phyloP scores from a whole-genome alignment of 1,139 yeast species.

The Hemisphaericaspora xylanilytica region DNA sequence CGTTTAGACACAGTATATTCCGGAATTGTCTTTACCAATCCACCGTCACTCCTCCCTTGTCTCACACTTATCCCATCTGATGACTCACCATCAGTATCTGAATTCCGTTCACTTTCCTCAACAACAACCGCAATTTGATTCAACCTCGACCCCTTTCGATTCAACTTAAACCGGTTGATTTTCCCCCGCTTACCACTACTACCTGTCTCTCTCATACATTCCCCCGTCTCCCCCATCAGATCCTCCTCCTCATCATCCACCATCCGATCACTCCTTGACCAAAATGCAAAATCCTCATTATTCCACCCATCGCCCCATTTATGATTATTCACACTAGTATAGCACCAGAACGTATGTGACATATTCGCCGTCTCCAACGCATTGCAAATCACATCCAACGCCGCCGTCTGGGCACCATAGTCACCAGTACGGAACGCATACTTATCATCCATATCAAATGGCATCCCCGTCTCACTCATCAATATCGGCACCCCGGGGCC shows the following conservation, averaged over 20 bases:
- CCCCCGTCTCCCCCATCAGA: neutral
- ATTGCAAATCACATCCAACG: conserved; percentile 76
- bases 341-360: conserved; percentile 85
- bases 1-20: conserved; percentile 19
- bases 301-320: conserved; percentile 91
- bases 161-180: neutral
- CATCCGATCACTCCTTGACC: conserved; percentile 65
- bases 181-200: neutral
- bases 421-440: conserved; percentile 63
- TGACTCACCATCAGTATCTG: neutral
- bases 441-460: conserved; percentile 87
- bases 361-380: conserved; percentile 74
- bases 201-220: too few relatives aligned
- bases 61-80: neutral
- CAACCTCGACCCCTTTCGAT: neutral
- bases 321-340: conserved; percentile 69
- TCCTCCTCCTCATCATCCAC: neutral
- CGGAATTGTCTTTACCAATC: neutral
- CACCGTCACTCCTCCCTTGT: neutral
- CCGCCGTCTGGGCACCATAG: conserved; percentile 70
- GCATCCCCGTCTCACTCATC: conserved; percentile 96
- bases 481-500: conserved; percentile 67
- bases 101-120: neutral
- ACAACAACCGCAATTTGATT: neutral
- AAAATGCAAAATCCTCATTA: conserved; percentile 87